These are phyloP conservation scores for Eutrema heterophyllum DNA, from an alignment of 345 rosid genomes.

Conservation along the genomic window DNA sequence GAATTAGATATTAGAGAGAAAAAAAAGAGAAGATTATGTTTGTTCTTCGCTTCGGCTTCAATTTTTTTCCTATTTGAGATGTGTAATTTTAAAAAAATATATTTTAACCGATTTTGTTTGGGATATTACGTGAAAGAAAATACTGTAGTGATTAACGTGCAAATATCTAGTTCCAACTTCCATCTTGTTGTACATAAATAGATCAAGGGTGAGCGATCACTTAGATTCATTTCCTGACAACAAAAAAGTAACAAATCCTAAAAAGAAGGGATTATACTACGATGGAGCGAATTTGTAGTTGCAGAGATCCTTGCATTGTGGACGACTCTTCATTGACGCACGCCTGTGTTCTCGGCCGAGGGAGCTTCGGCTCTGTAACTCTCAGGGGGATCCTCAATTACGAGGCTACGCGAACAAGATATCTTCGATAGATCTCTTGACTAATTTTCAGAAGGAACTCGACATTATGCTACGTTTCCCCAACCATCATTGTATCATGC, in stretches of 20 bases:
- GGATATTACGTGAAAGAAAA: background rate
- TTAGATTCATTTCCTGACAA: too few relatives aligned
- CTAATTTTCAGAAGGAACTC: background rate
- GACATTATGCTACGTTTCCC: background rate
- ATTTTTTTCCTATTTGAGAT: background rate
- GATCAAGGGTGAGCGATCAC: too few relatives aligned
- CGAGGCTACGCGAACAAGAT: background rate
- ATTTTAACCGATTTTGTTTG: background rate
- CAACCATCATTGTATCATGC: background rate
- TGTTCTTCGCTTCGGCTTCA: slow-evolving; percentile 20
- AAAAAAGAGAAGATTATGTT: background rate
- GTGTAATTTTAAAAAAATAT: background rate
- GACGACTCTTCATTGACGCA: background rate
- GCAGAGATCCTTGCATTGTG: background rate
- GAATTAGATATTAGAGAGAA: slow-evolving; percentile 52
- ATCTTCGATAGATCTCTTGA: background rate
- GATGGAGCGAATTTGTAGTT: too few relatives aligned
- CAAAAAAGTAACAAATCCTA: too few relatives aligned
- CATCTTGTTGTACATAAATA: too few relatives aligned
- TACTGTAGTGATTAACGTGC: background rate
- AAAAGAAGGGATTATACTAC: too few relatives aligned
- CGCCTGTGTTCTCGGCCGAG: background rate
- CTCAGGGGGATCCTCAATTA: background rate
- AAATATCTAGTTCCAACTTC: too few relatives aligned
- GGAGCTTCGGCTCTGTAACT: background rate